Conservation (phyloP, 1,284 basidiomycete species). For the Filobasidium uniguttulatum region DNA sequence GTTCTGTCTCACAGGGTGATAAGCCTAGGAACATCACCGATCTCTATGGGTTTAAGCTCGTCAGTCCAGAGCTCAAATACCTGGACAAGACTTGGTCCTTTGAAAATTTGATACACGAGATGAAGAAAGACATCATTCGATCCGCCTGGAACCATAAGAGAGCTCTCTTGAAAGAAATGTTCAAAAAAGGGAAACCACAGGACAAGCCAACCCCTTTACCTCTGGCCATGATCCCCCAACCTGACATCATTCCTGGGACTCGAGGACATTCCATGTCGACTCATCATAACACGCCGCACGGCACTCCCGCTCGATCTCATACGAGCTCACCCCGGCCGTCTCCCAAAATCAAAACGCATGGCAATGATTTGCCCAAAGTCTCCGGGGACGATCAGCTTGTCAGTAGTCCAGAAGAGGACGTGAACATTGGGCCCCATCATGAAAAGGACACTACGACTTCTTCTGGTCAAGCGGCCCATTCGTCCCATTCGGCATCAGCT, state of each 20-base stretch:
- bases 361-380: too few relatives aligned
- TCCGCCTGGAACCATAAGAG: constrained; percentile 36
- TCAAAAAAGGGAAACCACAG: constrained; percentile 18
- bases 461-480: too few relatives aligned
- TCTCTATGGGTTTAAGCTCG: constrained; percentile 43
- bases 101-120: constrained; percentile 64
- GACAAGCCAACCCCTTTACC: neutral
- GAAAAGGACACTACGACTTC: too few relatives aligned
- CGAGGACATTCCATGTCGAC: neutral
- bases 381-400: too few relatives aligned
- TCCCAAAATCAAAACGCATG: too few relatives aligned
- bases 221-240: too few relatives aligned
- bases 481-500: too few relatives aligned
- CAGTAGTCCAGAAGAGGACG: too few relatives aligned
- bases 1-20: constrained; percentile 37
- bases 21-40: constrained; percentile 40
- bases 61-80: constrained; percentile 52
- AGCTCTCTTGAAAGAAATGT: constrained; percentile 32
- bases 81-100: constrained; percentile 78
- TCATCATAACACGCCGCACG: neutral
- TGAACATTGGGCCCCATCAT: too few relatives aligned
- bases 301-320: neutral
- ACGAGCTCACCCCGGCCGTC: neutral
- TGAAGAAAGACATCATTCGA: constrained; percentile 47
- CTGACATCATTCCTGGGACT: too few relatives aligned